phyloP scores from a whole-genome alignment of 176 grass and related monocot species.

The Chloris gayana region DNA sequence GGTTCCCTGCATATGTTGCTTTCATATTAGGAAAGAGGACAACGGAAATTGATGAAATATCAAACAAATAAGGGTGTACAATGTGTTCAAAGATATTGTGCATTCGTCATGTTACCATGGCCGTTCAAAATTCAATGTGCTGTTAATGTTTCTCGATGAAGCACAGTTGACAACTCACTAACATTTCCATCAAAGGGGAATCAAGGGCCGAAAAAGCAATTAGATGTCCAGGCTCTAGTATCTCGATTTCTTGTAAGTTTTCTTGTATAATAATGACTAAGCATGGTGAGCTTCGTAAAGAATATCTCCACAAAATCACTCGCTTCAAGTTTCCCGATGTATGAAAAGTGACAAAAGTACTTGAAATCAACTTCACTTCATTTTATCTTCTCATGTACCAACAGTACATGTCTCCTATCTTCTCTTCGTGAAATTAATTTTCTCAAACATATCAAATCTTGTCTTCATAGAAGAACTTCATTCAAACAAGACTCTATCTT shows the following conservation, averaged over 20 bases:
- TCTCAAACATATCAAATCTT: conserved; percentile 65
- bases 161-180: conserved; percentile 70
- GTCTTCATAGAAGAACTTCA: conserved; percentile 82
- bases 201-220: conserved; percentile 63
- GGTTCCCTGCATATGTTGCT: conserved; percentile 62
- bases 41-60: conserved; percentile 24
- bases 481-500: conserved; percentile 72
- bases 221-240: conserved; percentile 62
- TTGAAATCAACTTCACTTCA: conserved; percentile 72
- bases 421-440: conserved; percentile 76
- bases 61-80: conserved; percentile 29
- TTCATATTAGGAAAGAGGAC: conserved; percentile 15
- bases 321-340: conserved; percentile 63
- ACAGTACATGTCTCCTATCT: conserved; percentile 54
- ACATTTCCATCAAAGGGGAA: conserved; percentile 62
- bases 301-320: conserved; percentile 65
- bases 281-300: conserved; percentile 51
- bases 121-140: conserved; percentile 42
- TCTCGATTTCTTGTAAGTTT: conserved; percentile 53
- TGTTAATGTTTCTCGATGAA: conserved; percentile 55
- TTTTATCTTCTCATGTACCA: conserved; percentile 87
- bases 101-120: conserved; percentile 47
- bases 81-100: conserved; percentile 31
- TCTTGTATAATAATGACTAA: conserved; percentile 47
- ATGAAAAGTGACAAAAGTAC: conserved; percentile 62